Percentiles rank a stretch among this genome's conserved stretches.
phyloP scores from a whole-genome alignment of 129 eudicot genomes.

The Chrysanthemum lavandulifolium region DNA sequence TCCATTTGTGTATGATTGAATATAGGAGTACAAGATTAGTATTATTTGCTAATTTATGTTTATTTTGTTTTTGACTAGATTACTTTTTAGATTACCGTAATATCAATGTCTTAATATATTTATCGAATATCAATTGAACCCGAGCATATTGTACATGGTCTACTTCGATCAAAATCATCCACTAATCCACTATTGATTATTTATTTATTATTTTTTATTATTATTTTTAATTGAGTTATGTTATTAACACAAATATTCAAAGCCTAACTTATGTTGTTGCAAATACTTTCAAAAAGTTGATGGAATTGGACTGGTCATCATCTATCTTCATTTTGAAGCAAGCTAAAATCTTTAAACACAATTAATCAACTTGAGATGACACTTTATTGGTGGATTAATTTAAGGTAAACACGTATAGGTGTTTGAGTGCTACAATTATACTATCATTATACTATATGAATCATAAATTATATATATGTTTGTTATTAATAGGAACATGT shows the following conservation, averaged over 20 bases:
- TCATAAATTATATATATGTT: no score
- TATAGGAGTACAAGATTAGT: no score
- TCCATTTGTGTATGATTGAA: no score
- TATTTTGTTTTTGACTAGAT: no score
- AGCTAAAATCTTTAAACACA: slow-evolving; percentile 26
- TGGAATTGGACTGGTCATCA: slow-evolving; percentile 22
- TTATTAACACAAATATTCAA: slow-evolving; percentile 2
- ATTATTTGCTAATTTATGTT: no score
- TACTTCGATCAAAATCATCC: background rate
- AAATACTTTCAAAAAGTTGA: slow-evolving; percentile 23
- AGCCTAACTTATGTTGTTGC: slow-evolving; percentile 3
- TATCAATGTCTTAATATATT: no score
- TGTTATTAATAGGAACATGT: no score
- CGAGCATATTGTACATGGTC: background rate
- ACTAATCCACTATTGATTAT: background rate
- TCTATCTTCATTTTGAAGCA: slow-evolving; percentile 30
- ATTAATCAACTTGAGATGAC: slow-evolving; percentile 24
- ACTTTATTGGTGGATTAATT: slow-evolving; percentile 14
- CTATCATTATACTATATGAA: no score
- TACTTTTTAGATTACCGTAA: no score
- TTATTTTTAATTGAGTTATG: background rate
- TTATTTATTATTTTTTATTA: background rate
- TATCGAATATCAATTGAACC: no score
- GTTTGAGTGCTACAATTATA: background rate
- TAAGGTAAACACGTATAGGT: background rate